Percentiles rank a stretch among this genome's conserved stretches.
Conservation (phyloP, 495 filamentous ascomycete species). For the Penicillium daleae region DNA sequence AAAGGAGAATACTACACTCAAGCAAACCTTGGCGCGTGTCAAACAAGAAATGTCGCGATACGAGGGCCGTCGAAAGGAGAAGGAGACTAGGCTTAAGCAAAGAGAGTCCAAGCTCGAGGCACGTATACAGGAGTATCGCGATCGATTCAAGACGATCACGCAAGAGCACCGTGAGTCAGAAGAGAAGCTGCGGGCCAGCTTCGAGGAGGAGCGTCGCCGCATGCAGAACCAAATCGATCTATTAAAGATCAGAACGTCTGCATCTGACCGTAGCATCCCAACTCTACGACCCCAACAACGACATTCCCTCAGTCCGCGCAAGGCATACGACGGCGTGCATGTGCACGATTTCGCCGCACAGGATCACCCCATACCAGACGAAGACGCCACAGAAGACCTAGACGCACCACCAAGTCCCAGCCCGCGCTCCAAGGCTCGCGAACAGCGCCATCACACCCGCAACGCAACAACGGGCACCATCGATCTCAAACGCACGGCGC, state of each 20-base stretch:
- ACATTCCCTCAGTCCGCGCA: slow-evolving; percentile 38
- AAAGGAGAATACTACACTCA: slow-evolving; percentile 57
- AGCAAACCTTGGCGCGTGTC: slow-evolving; percentile 53
- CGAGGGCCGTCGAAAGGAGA: slow-evolving; percentile 55
- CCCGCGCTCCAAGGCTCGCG: slow-evolving; percentile 42
- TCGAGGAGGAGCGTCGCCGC: slow-evolving; percentile 40
- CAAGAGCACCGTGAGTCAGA: slow-evolving; percentile 45
- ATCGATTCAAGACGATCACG: slow-evolving; percentile 40
- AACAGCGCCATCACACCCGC: slow-evolving; percentile 23
- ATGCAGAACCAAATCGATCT: slow-evolving; percentile 43
- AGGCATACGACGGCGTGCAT: slow-evolving; percentile 39
- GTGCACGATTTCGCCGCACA: slow-evolving; percentile 36
- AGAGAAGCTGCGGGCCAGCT: slow-evolving; percentile 37
- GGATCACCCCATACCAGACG: slow-evolving; percentile 29
- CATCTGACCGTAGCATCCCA: slow-evolving; percentile 33
- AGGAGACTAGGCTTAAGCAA: slow-evolving; percentile 54
- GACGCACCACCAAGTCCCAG: slow-evolving; percentile 47
- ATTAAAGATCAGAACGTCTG: slow-evolving; percentile 34
- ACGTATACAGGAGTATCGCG: slow-evolving; percentile 51
- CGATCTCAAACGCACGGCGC: slow-evolving; percentile 34
- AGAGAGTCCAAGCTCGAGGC: slow-evolving; percentile 51
- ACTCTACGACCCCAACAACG: slow-evolving; percentile 29
- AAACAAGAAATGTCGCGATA: slow-evolving; percentile 59
- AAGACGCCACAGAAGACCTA: slow-evolving; percentile 42
- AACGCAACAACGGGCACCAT: slow-evolving; percentile 29